Base-by-base conservation (phyloP, 495 filamentous ascomycete genomes). In the Penicillium arizonense region DNA sequence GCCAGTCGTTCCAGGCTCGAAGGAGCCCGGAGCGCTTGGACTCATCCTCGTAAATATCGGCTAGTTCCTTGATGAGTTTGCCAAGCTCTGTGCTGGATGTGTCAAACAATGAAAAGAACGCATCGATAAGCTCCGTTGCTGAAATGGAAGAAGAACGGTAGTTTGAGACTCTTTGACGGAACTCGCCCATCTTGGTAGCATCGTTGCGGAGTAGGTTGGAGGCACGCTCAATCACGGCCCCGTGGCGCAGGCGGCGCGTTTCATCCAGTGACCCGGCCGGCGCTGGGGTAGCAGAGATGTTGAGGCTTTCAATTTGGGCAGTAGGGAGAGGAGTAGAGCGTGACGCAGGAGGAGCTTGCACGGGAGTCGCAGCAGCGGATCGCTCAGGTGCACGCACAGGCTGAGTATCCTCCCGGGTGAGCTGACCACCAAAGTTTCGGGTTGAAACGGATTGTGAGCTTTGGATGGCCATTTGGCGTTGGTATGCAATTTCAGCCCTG, bases 1-100 rank as follows among this genome's bases (percentile, higher is more conserved):
- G 89, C 89, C 94, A 95, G 70, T 96, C 89, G 54, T 87, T 88
- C 93, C 91, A 97, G 4, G 91, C 85, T 57, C 83, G 87, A 3
- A 88, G 81, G 1, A 99, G 78, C 3, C 72, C 77, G 9, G 82
- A 84, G 11, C 79, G 82, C 62, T 96, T 97, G 10, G 59, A 62
- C 37, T 85, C 79, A 43, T 92, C 87, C 57, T 97, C 91, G 60
- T 91, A 99, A 18, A 97, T 87, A 4, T 97, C 95, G 16, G 91
- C 89, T 4, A 96, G 84, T 59, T 97, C 95, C 41, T 91, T 89
- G 57, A 97, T 82, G 0, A 97, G 79, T 36, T 91, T 97, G 8
- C 92, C 91, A 0, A 99, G 76, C 34, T 96, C 89, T 2, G 77
- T 74, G 10, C 86, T 83, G 4, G 84, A 81, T 4, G 84, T 87